These are phyloP conservation scores for Lepidium didymum DNA, from an alignment of 345 rosid species.

Conservation along the genomic window DNA sequence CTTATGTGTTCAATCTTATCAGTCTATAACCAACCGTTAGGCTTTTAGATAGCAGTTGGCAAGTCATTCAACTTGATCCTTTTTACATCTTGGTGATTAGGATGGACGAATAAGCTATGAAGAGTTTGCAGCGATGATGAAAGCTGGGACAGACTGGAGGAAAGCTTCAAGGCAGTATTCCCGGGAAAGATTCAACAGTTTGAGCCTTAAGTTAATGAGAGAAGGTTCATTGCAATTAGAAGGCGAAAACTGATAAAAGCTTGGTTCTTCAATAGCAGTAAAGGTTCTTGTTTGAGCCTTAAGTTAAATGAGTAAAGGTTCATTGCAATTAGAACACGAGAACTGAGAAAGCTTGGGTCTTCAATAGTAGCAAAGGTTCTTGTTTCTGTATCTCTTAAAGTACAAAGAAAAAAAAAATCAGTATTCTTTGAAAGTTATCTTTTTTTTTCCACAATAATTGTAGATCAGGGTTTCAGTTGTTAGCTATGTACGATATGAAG, in stretches of 20 bases:
- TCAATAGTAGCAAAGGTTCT: neutral
- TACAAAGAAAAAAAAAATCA: neutral
- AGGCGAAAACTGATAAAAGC: slow-evolving; percentile 16
- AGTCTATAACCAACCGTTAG: too few relatives aligned
- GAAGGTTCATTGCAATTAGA: slow-evolving; percentile 56
- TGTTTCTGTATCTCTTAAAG: slow-evolving; percentile 15
- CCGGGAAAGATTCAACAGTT: slow-evolving; percentile 71
- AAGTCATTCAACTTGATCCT: neutral
- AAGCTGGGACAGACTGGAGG: slow-evolving; percentile 94
- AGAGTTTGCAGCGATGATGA: slow-evolving; percentile 83
- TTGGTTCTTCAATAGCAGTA: neutral
- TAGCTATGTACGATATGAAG: slow-evolving; percentile 13
- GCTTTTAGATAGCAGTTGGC: neutral
- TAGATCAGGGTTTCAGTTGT: slow-evolving; percentile 14
- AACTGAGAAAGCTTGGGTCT: slow-evolving; percentile 1
- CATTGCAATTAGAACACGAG: slow-evolving; percentile 36
- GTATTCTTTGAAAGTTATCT: slow-evolving; percentile 19
- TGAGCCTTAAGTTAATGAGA: slow-evolving; percentile 67
- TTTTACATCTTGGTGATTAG: slow-evolving; percentile 30
- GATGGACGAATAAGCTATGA: slow-evolving; percentile 84
- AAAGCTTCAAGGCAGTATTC: slow-evolving; percentile 85
- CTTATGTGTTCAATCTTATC: neutral
- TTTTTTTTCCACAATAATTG: slow-evolving; percentile 3
- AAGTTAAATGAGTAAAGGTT: slow-evolving; percentile 68
- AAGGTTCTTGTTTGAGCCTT: slow-evolving; percentile 44